These are phyloP conservation scores for Citrus sp. DNA, from an alignment of 345 rosid species.

Conservation along the genomic window DNA sequence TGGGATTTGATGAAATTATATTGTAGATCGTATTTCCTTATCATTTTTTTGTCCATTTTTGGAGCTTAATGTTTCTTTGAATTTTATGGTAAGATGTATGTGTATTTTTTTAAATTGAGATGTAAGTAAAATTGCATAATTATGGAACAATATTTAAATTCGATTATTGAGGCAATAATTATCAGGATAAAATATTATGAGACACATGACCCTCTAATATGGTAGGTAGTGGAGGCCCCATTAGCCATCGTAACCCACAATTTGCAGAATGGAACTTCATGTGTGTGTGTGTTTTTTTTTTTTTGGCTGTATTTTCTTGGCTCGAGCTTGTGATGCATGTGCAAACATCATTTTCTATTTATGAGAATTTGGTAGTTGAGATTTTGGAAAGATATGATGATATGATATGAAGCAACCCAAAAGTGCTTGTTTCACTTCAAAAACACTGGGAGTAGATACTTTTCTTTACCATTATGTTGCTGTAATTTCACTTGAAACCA, in stretches of 20 bases:
- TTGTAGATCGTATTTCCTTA: background rate
- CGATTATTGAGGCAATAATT: slow-evolving; percentile 25
- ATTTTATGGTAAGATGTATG: background rate
- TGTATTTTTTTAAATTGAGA: background rate
- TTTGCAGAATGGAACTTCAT: background rate
- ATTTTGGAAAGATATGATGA: background rate
- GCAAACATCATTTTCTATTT: slow-evolving; percentile 9
- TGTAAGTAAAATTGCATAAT: background rate
- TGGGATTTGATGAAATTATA: background rate
- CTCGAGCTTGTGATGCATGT: slow-evolving; percentile 11
- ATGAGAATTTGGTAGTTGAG: slow-evolving; percentile 14
- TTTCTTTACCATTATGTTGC: background rate
- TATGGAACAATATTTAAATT: slow-evolving; percentile 9
- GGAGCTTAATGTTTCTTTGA: background rate
- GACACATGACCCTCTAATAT: background rate
- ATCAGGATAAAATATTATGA: slow-evolving; percentile 7
- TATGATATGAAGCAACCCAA: background rate
- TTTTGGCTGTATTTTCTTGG: slow-evolving; percentile 28
- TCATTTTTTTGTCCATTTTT: background rate
- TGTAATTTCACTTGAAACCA: background rate
- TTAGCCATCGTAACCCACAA: slow-evolving; percentile 22
- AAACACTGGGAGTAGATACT: background rate
- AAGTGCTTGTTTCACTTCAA: background rate
- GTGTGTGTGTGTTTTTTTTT: background rate
- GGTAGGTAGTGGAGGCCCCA: slow-evolving; percentile 21